Conservation (phyloP, 306 rosid genomes). For the Morella rubra region DNA sequence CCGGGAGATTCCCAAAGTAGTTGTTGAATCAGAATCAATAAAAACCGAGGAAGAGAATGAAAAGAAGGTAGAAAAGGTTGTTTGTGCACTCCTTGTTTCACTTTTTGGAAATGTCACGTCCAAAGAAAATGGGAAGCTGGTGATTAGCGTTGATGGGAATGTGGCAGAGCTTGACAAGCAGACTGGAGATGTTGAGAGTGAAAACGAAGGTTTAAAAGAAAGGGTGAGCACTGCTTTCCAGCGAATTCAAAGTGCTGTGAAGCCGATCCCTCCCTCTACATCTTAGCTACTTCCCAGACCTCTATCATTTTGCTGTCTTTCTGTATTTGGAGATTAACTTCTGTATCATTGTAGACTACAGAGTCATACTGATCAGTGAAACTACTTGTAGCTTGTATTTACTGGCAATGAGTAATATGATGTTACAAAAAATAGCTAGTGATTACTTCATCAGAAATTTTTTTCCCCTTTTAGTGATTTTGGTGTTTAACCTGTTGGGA, state of each 20-base stretch:
- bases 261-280: slow-evolving; percentile 71
- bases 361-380: not conserved
- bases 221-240: slow-evolving; percentile 70
- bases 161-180: slow-evolving; percentile 74
- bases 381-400: not conserved
- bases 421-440: not conserved
- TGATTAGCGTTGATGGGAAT: slow-evolving; percentile 77
- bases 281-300: slow-evolving; percentile 28
- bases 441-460: not conserved
- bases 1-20: slow-evolving; percentile 67
- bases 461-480: too few species aligned
- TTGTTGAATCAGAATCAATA: slow-evolving; percentile 60
- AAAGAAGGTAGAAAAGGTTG: slow-evolving; percentile 74
- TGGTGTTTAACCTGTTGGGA: too few species aligned
- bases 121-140: slow-evolving; percentile 77
- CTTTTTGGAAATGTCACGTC: slow-evolving; percentile 81
- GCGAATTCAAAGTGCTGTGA: slow-evolving; percentile 73
- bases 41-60: slow-evolving; percentile 67
- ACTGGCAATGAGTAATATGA: not conserved
- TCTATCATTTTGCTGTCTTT: not conserved
- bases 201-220: slow-evolving; percentile 86
- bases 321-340: not conserved
- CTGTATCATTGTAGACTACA: not conserved
- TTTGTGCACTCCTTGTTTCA: slow-evolving; percentile 69
- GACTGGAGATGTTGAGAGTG: slow-evolving; percentile 82